Evolutionary conservation across 2,329 filamentous ascomycete genomes (phyloP).

Genomic region (Ustulina deusta): DNA sequence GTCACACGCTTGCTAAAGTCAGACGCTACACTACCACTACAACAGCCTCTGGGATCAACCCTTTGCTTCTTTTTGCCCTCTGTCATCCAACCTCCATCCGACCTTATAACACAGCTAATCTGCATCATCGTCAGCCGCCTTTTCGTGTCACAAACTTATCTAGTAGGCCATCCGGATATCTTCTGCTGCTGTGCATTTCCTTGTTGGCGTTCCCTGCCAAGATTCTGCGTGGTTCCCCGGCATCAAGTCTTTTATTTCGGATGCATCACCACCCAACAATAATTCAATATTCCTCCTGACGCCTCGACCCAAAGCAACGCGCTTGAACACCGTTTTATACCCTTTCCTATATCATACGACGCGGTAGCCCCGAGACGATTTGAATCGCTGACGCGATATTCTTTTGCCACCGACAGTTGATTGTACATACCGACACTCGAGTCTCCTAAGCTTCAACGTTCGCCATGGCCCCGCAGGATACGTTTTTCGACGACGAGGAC

Average conservation of each 20-base stretch:
- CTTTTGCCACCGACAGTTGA: conserved; percentile 6
- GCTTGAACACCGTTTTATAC: conserved; percentile 19
- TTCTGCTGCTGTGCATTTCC: conserved; percentile 18
- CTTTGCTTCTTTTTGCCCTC: conserved; percentile 48
- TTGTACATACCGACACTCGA: conserved; percentile 3
- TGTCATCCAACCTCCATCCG: conserved; percentile 32
- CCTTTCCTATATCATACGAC: conserved; percentile 10
- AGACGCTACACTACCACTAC: conserved; percentile 24
- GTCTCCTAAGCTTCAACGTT: conserved; percentile 10
- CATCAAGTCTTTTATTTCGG: conserved; percentile 30
- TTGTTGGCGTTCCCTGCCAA: conserved; percentile 28
- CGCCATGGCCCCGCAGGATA: conserved; percentile 75
- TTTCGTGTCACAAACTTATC: conserved; percentile 13
- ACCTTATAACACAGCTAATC: conserved; percentile 29
- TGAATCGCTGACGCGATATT: conserved; percentile 14
- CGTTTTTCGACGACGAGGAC: conserved; percentile 78
- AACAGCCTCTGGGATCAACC: conserved; percentile 38
- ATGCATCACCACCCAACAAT: conserved; percentile 44
- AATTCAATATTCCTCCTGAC: conserved; percentile 10
- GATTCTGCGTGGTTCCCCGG: conserved; percentile 24
- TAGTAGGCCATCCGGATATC: background rate
- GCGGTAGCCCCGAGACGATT: conserved; percentile 20
- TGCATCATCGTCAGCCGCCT: conserved; percentile 26
- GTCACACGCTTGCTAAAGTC: conserved; percentile 30
- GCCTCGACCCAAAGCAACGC: conserved; percentile 33